A percentile compares a stretch with the other conserved stretches of the same genome.
Evolutionary conservation across 2,329 filamentous ascomycete species (phyloP).

Genomic region (Colletotrichum limetticola): DNA sequence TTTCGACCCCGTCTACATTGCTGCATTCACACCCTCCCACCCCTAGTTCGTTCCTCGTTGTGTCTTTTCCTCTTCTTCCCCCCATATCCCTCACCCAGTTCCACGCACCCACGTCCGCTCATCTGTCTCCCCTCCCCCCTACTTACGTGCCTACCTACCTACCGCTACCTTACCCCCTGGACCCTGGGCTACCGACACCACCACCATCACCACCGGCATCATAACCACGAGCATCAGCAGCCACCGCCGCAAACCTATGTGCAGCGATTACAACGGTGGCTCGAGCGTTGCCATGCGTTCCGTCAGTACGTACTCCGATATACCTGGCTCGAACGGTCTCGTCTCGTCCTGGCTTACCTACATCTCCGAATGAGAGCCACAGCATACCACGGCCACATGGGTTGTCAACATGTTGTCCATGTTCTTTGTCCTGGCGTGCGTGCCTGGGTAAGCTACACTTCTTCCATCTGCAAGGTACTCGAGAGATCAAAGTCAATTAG

Average conservation of each 20-base stretch:
- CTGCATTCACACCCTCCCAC: constrained; percentile 18
- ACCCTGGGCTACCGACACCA: constrained; percentile 17
- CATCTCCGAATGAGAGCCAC: neutral
- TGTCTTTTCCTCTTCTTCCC: neutral
- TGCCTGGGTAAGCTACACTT: neutral
- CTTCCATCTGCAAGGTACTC: neutral
- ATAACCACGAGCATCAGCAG: constrained; percentile 15
- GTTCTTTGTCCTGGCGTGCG: neutral
- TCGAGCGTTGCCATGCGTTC: constrained; percentile 15
- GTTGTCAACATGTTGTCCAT: neutral
- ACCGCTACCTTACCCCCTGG: neutral
- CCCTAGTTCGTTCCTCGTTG: neutral
- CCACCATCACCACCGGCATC: constrained; percentile 3
- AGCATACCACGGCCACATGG: neutral
- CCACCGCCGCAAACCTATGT: neutral
- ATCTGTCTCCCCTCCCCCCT: neutral
- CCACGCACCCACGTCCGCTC: constrained; percentile 28
- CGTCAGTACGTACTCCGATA: constrained; percentile 1
- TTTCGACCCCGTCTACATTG: constrained; percentile 31
- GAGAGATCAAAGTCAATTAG: neutral
- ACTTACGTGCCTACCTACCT: neutral
- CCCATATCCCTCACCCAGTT: constrained; percentile 11
- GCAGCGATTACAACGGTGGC: constrained; percentile 14
- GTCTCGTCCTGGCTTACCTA: neutral
- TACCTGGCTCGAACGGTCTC: constrained; percentile 3